Conservation (phyloP, 176 grass and related monocot genomes). For the Chrysopogon serrulatus region DNA sequence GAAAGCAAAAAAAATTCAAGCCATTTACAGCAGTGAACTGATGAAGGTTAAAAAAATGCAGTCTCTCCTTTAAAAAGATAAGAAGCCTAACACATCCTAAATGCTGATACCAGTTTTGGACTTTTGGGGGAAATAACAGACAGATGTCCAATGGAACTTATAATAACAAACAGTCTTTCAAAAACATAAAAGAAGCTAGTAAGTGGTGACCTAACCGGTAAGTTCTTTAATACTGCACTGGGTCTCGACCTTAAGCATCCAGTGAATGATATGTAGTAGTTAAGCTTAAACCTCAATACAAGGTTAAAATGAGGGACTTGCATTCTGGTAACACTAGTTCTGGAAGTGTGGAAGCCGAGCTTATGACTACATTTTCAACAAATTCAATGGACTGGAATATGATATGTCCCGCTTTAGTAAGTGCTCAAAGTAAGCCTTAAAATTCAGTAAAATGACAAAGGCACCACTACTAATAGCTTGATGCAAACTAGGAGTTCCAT, state of each 20-base stretch:
- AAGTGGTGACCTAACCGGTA: neutral
- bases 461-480: neutral
- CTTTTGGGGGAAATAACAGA: neutral
- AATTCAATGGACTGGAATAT: neutral
- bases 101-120: neutral
- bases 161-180: neutral
- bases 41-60: neutral
- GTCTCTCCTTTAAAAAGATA: neutral
- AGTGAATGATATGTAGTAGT: neutral
- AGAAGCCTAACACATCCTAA: neutral
- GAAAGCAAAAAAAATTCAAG: conserved; percentile 3
- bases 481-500: neutral
- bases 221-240: neutral
- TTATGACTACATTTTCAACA: neutral
- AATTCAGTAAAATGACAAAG: neutral
- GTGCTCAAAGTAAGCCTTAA: neutral
- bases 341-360: neutral
- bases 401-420: neutral
- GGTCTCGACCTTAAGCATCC: neutral
- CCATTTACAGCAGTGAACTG: neutral
- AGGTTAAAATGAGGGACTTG: neutral
- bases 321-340: neutral
- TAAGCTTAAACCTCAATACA: neutral
- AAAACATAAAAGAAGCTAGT: too few species aligned
- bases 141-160: neutral